These are phyloP conservation scores for Alternaria novae-zelandiae DNA, from an alignment of 2,329 filamentous ascomycete genomes.

Conservation along the genomic window DNA sequence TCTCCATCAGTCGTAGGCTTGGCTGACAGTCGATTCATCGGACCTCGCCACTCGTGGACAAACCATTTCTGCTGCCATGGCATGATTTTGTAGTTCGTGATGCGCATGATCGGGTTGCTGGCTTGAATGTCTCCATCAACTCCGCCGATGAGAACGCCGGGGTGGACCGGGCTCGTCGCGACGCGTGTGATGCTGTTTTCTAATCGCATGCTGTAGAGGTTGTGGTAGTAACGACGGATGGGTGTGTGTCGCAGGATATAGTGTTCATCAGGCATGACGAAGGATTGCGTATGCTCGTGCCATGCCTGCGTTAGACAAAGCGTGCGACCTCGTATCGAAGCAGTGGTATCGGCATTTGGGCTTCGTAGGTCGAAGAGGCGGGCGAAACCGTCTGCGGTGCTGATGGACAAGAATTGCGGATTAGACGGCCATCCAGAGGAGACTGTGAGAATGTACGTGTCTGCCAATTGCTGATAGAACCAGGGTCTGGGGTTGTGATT, in stretches of 20 bases:
- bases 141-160: slow-evolving; percentile 60
- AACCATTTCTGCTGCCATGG: slow-evolving; percentile 65
- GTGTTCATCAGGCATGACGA: slow-evolving; percentile 62
- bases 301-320: slow-evolving; percentile 59
- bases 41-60: slow-evolving; percentile 60
- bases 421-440: slow-evolving; percentile 61
- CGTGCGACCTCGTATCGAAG: slow-evolving; percentile 58
- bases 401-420: slow-evolving; percentile 60
- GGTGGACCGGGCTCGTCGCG: slow-evolving; percentile 61
- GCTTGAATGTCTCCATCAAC: slow-evolving; percentile 59
- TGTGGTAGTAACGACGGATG: slow-evolving; percentile 60
- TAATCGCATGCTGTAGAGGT: slow-evolving; percentile 47
- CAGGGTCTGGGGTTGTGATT: slow-evolving; percentile 43
- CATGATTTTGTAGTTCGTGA: slow-evolving; percentile 58
- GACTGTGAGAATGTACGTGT: slow-evolving; percentile 57
- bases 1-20: background rate
- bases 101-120: slow-evolving; percentile 59
- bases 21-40: slow-evolving; percentile 18
- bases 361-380: slow-evolving; percentile 62
- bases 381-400: slow-evolving; percentile 62
- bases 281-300: slow-evolving; percentile 62
- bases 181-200: slow-evolving; percentile 50
- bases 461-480: slow-evolving; percentile 53
- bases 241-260: slow-evolving; percentile 58
- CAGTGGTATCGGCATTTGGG: slow-evolving; percentile 52